phyloP scores from a whole-genome alignment of 2,329 filamentous ascomycete genomes.

The Dactylella cylindrospora region DNA sequence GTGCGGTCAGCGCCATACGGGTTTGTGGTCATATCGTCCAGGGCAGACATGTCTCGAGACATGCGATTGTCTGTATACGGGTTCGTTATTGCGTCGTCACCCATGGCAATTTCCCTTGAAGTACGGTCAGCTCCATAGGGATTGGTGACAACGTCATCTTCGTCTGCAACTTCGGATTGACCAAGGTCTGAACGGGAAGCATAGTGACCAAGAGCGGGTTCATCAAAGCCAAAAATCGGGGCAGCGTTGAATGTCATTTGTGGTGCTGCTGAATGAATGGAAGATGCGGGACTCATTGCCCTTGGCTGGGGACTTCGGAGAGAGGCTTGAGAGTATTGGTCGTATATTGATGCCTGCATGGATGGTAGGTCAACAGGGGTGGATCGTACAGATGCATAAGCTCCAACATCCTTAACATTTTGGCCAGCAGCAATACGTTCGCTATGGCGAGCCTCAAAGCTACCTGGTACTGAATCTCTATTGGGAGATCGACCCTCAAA shows the following conservation, averaged over 20 bases:
- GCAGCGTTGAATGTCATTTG: constrained; percentile 69
- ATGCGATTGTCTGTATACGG: constrained; percentile 41
- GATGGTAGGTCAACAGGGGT: constrained; percentile 48
- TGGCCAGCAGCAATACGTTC: constrained; percentile 45
- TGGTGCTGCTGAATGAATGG: constrained; percentile 55
- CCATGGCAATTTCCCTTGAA: constrained; percentile 43
- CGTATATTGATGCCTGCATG: constrained; percentile 47
- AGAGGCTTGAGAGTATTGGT: constrained; percentile 52
- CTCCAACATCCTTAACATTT: constrained; percentile 47
- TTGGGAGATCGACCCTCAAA: constrained; percentile 16
- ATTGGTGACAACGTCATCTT: constrained; percentile 74
- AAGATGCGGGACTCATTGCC: constrained; percentile 54
- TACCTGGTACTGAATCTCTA: constrained; percentile 33
- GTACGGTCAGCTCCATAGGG: constrained; percentile 61
- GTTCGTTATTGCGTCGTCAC: constrained; percentile 49
- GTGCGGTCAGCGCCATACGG: constrained; percentile 61
- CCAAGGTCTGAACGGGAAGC: constrained; percentile 54
- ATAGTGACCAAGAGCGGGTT: constrained; percentile 73
- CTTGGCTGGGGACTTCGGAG: constrained; percentile 57
- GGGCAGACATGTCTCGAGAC: constrained; percentile 32
- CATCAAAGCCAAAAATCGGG: constrained; percentile 68
- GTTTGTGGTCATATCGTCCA: constrained; percentile 73
- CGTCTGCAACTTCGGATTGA: constrained; percentile 52
- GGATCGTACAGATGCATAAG: constrained; percentile 48
- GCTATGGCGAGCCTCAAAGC: constrained; percentile 36